Evolutionary conservation across 768 basidiomycete species (phyloP).

Genomic region (Butyriboletus loyo): DNA sequence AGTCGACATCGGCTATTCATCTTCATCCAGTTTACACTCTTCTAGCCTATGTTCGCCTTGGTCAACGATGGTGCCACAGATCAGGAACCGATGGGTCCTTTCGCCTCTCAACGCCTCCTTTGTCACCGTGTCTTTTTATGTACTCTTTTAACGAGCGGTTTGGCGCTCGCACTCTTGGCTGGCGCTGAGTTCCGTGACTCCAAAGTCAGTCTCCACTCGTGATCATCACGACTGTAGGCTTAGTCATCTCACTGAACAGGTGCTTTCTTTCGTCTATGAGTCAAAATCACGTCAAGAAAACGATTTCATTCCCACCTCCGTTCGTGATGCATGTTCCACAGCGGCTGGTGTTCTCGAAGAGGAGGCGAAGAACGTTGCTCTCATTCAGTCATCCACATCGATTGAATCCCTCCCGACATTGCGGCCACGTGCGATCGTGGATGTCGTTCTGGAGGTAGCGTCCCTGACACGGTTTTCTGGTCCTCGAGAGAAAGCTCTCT

Average conservation of each 20-base stretch:
- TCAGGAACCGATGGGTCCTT: constrained; percentile 3
- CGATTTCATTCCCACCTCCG: constrained; percentile 11
- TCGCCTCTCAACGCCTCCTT: constrained; percentile 34
- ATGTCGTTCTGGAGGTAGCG: constrained; percentile 12
- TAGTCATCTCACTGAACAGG: constrained; percentile 34
- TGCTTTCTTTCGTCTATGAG: constrained; percentile 58
- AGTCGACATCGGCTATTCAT: background rate
- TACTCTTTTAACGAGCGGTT: constrained; percentile 44
- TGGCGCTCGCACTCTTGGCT: constrained; percentile 50
- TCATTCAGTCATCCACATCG: background rate
- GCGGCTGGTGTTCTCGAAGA: constrained; percentile 14
- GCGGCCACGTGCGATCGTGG: background rate
- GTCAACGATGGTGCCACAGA: constrained; percentile 49
- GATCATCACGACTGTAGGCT: background rate
- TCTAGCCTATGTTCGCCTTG: constrained; percentile 67
- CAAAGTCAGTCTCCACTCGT: constrained; percentile 41
- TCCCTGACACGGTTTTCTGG: background rate
- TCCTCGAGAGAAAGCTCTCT: constrained; percentile 18
- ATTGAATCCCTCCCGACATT: background rate
- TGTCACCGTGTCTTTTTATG: constrained; percentile 50
- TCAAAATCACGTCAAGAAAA: constrained; percentile 25
- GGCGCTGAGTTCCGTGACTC: constrained; percentile 60
- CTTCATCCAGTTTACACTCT: constrained; percentile 7
- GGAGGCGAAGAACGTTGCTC: background rate
- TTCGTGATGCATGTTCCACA: constrained; percentile 5